Conservation (phyloP, 1,284 basidiomycete species). For the Trichosporon sp. region DNA sequence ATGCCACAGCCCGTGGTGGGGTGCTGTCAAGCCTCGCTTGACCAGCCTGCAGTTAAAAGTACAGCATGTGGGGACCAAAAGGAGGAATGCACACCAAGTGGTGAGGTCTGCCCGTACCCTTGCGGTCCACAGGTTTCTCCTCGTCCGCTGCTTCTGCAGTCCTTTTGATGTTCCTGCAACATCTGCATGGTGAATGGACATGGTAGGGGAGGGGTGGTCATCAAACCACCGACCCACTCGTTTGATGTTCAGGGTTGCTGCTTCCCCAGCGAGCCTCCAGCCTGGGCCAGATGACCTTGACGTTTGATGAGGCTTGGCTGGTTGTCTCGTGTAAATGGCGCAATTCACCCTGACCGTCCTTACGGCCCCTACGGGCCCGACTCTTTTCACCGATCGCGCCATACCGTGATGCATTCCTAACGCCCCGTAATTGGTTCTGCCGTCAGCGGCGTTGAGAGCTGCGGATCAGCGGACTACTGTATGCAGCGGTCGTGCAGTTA, state of each 20-base stretch:
- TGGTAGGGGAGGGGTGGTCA: background rate
- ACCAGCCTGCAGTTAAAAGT: background rate
- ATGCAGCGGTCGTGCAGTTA: background rate
- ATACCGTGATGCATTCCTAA: background rate
- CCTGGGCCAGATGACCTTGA: background rate
- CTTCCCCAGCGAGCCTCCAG: background rate
- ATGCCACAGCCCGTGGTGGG: background rate
- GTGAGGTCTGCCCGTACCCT: background rate
- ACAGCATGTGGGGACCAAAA: background rate
- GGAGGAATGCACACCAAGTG: background rate
- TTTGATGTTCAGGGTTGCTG: background rate
- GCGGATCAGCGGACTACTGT: background rate
- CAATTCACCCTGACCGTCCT: background rate
- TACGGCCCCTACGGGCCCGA: background rate
- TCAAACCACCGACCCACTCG: slow-evolving; percentile 11
- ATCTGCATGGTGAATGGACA: too few relatives aligned
- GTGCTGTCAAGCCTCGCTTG: background rate
- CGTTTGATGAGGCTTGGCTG: background rate
- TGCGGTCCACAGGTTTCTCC: background rate
- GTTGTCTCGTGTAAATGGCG: background rate
- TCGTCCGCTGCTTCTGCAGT: background rate
- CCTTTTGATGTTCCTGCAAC: background rate
- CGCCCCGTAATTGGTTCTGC: background rate
- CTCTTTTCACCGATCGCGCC: background rate
- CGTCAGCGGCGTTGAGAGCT: background rate